Evolutionary conservation across 257 asterid genomes (phyloP).

Genomic region (Solanum bulbocastanum): DNA sequence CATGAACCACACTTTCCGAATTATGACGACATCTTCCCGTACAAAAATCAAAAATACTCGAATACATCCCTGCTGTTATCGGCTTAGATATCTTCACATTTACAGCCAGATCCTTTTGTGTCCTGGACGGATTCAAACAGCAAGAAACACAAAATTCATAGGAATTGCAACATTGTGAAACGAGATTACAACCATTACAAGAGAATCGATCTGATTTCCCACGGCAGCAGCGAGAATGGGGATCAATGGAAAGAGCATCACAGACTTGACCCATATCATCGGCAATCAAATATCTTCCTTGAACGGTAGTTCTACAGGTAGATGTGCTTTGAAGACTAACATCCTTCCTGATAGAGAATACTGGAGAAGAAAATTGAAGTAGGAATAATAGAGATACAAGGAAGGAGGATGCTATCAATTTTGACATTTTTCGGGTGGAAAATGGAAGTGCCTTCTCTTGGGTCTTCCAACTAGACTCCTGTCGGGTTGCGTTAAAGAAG

Average conservation of each 20-base stretch:
- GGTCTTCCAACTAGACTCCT: neutral
- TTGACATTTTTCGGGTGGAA: neutral
- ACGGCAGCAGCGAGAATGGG: constrained; percentile 61
- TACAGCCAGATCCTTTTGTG: constrained; percentile 32
- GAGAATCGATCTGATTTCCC: constrained; percentile 57
- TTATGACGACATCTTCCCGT: constrained; percentile 90
- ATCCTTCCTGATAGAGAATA: constrained; percentile 60
- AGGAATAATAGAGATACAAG: constrained; percentile 5
- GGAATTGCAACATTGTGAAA: constrained; percentile 74
- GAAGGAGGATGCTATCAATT: neutral
- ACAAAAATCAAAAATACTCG: constrained; percentile 65
- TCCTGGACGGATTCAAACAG: constrained; percentile 75
- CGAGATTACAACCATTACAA: constrained; percentile 80
- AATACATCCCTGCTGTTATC: constrained; percentile 59
- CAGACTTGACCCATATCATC: constrained; percentile 90
- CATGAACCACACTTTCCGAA: constrained; percentile 96
- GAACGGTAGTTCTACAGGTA: constrained; percentile 71
- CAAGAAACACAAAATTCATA: constrained; percentile 96
- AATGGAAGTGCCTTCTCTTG: neutral
- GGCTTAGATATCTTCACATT: constrained; percentile 75
- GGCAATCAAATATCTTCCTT: constrained; percentile 67
- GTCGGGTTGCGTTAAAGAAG: neutral
- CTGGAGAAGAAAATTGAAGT: constrained; percentile 20
- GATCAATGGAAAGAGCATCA: constrained; percentile 63
- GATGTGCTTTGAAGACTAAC: constrained; percentile 35